Evolutionary conservation across 164 flowering plant species (phyloP).

Genomic region (Tetrastigma voinierianum): DNA sequence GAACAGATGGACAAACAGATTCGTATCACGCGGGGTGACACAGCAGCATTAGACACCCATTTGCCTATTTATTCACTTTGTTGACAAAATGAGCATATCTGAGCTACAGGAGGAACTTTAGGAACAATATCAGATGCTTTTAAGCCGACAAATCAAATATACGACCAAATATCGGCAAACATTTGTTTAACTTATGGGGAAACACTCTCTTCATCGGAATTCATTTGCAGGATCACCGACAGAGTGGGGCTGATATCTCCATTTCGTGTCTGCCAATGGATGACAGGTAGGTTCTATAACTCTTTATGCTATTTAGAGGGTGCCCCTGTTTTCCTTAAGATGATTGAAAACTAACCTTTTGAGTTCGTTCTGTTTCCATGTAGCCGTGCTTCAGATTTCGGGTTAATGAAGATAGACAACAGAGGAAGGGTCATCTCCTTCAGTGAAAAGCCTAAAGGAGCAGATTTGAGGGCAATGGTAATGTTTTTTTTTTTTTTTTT

Average conservation of each 20-base stretch:
- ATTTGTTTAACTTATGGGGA: too few species aligned
- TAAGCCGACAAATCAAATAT: too few species aligned
- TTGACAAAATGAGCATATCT: too few species aligned
- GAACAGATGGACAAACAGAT: too few species aligned
- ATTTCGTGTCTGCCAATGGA: slow-evolving; percentile 83
- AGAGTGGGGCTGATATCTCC: slow-evolving; percentile 93
- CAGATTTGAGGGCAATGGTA: slow-evolving; percentile 86
- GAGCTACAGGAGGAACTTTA: too few species aligned
- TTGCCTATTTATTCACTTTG: too few species aligned
- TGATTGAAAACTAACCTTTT: background rate
- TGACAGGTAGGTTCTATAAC: slow-evolving; percentile 53
- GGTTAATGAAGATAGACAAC: slow-evolving; percentile 89
- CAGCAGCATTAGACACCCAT: too few species aligned
- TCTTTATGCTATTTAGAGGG: background rate
- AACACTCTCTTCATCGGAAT: too few species aligned
- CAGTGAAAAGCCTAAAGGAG: slow-evolving; percentile 88
- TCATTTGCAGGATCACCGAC: slow-evolving; percentile 60
- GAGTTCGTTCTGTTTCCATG: slow-evolving; percentile 18
- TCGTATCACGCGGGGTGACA: too few species aligned
- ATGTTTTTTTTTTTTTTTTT: background rate
- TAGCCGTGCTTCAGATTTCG: slow-evolving; percentile 97
- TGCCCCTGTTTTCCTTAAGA: background rate
- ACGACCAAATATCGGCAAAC: too few species aligned
- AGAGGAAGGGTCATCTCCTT: slow-evolving; percentile 80
- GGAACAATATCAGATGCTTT: too few species aligned